Evolutionary conservation across 495 filamentous ascomycete species (phyloP).

Genomic region (Podospora pseudopauciseta): DNA sequence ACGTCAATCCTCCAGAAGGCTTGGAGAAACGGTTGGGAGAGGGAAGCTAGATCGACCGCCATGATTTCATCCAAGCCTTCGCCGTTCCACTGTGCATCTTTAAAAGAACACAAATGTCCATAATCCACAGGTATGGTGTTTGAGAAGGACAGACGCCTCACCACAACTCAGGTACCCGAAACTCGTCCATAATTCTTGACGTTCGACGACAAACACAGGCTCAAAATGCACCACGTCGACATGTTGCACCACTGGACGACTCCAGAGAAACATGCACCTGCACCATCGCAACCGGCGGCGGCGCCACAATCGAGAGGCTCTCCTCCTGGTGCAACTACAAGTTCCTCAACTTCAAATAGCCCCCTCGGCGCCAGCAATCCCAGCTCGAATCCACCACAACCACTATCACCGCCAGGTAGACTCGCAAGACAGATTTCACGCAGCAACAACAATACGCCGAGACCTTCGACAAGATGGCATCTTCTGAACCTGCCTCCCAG

Average conservation of each 20-base stretch:
- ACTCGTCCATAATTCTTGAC: too few species aligned
- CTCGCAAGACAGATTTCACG: not conserved
- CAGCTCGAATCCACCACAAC: not conserved
- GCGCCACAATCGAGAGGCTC: not conserved
- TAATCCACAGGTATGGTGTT: not conserved
- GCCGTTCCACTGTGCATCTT: not conserved
- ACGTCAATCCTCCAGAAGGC: not conserved
- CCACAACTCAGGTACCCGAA: not conserved
- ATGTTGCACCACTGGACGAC: constrained; percentile 17
- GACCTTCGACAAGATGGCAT: not conserved
- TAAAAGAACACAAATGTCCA: not conserved
- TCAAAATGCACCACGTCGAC: constrained; percentile 17
- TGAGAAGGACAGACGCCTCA: not conserved
- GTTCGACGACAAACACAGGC: not conserved
- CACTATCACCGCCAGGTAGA: constrained; percentile 1
- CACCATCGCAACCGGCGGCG: not conserved
- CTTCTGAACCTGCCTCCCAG: constrained; percentile 21
- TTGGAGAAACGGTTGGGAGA: not conserved
- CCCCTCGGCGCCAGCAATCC: not conserved
- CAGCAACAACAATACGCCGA: not conserved
- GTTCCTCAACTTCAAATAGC: not conserved
- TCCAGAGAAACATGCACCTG: not conserved
- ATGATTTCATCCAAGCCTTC: not conserved
- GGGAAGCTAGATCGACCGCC: not conserved
- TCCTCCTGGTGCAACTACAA: not conserved